These are phyloP conservation scores for Phialophora chinensis DNA, from an alignment of 2,329 filamentous ascomycete species.

Conservation along the genomic window DNA sequence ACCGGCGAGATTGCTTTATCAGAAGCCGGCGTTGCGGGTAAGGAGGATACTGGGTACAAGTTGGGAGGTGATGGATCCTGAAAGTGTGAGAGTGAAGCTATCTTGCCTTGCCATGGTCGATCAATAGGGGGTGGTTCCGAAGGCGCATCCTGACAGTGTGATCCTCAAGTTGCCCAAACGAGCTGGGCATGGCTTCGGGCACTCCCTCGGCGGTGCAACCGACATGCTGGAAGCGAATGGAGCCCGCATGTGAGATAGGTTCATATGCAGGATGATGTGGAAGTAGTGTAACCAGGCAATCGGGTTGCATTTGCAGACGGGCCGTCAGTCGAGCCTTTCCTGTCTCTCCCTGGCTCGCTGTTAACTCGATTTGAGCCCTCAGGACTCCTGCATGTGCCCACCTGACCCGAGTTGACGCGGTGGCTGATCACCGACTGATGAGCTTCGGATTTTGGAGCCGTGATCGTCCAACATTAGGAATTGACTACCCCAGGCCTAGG, in stretches of 20 bases:
- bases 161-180: conserved; percentile 9
- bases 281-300: conserved; percentile 24
- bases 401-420: conserved; percentile 21
- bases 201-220: conserved; percentile 26
- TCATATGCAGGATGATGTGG: conserved; percentile 21
- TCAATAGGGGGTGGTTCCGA: conserved; percentile 12
- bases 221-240: conserved; percentile 27
- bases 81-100: background rate
- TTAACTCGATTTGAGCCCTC: conserved; percentile 8
- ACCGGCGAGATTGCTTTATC: background rate
- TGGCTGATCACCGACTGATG: background rate
- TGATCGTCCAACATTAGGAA: background rate
- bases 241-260: conserved; percentile 4
- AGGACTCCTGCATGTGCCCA: conserved; percentile 6
- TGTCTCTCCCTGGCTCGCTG: background rate
- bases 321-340: conserved; percentile 24
- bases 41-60: background rate
- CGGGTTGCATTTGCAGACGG: conserved; percentile 29
- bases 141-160: background rate
- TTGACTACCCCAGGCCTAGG: background rate
- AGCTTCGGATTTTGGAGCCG: conserved; percentile 1
- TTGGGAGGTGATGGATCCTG: too few species aligned
- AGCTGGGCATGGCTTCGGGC: conserved; percentile 21
- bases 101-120: conserved; percentile 1
- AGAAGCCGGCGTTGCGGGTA: background rate